Percentiles rank a stretch among this genome's conserved stretches.
Conservation (phyloP, 192 early-diverging fungal genomes). For the Backusella circina region DNA sequence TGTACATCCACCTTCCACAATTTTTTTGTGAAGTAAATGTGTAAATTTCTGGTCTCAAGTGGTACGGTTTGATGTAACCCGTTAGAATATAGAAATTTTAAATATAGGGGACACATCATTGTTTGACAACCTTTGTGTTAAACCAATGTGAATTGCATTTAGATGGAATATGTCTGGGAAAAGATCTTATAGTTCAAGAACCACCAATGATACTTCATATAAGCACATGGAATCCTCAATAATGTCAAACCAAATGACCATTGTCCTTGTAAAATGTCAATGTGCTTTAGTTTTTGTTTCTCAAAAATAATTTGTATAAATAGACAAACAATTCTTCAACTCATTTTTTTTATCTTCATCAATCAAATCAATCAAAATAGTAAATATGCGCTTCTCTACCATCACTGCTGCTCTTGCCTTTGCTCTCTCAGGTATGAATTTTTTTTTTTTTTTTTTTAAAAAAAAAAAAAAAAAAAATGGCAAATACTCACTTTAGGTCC, state of each 20-base stretch:
- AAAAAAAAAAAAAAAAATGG: too few relatives aligned
- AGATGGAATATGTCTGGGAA: neutral
- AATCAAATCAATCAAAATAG: neutral
- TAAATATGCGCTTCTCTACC: slow-evolving; percentile 4
- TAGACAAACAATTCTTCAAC: neutral
- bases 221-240: neutral
- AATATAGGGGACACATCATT: neutral
- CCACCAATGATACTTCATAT: neutral
- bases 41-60: neutral
- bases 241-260: neutral
- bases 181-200: neutral
- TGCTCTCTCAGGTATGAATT: neutral
- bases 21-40: neutral
- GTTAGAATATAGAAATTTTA: neutral
- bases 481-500: neutral
- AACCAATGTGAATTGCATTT: neutral
- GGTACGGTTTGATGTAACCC: neutral
- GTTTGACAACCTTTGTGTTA: neutral
- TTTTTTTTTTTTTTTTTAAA: too few relatives aligned
- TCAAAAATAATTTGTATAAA: neutral
- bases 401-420: neutral
- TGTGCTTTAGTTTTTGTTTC: neutral
- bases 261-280: neutral
- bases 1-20: neutral
- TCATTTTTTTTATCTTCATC: neutral